phyloP scores from a whole-genome alignment of 148 eudicot genomes.

The Camellia japonica region DNA sequence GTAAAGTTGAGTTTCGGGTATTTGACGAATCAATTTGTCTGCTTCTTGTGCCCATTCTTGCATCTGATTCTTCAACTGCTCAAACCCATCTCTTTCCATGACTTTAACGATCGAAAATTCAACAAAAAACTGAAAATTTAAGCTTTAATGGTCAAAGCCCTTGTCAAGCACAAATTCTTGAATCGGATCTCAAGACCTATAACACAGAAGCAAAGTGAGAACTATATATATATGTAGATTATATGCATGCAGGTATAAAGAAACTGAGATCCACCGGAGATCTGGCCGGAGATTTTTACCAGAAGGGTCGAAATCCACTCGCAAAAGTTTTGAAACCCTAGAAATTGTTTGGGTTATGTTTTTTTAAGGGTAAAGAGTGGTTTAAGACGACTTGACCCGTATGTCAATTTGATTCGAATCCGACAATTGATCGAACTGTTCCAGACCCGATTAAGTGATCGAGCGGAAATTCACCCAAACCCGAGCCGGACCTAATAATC shows the following conservation, averaged over 20 bases:
- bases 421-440: too few relatives aligned
- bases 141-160: background rate
- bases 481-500: too few relatives aligned
- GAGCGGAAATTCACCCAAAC: too few relatives aligned
- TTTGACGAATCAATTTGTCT: constrained; percentile 27
- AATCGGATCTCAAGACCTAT: too few relatives aligned
- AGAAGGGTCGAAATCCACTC: too few relatives aligned
- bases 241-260: background rate
- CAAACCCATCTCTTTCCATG: constrained; percentile 32
- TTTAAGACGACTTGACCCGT: too few relatives aligned
- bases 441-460: too few relatives aligned
- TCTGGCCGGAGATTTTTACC: too few relatives aligned
- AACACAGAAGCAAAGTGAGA: background rate
- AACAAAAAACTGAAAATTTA: background rate
- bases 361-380: too few relatives aligned
- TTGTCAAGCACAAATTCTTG: too few relatives aligned
- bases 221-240: background rate
- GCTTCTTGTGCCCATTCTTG: constrained; percentile 31
- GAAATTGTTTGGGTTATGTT: background rate
- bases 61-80: constrained; percentile 39
- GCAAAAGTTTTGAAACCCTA: background rate
- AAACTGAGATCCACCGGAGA: too few relatives aligned
- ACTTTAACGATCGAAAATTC: background rate
- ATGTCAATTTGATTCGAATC: too few relatives aligned
- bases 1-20: constrained; percentile 42